These are phyloP conservation scores for Cladophialophora psammophila DNA, from an alignment of 2,329 filamentous ascomycete species.

Conservation along the genomic window DNA sequence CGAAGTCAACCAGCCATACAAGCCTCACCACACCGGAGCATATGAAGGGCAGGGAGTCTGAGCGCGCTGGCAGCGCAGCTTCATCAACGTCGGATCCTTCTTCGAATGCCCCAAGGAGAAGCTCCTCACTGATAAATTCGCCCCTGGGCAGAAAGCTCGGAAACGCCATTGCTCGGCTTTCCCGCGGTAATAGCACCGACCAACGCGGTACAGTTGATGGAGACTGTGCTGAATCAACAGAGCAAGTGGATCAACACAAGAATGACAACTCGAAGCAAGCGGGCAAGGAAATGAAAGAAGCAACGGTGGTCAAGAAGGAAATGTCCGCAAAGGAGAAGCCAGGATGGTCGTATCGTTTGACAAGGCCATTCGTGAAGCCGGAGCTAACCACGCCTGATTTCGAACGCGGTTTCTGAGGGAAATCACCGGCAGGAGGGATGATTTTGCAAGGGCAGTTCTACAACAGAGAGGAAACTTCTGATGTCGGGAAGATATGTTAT, in stretches of 20 bases:
- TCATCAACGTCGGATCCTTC: constrained; percentile 8
- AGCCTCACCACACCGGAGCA: constrained; percentile 13
- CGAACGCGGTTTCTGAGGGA: constrained; percentile 31
- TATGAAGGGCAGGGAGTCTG: neutral
- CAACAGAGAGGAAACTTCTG: neutral
- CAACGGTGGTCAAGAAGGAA: neutral
- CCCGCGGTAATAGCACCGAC: constrained; percentile 13
- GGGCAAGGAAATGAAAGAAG: constrained; percentile 5
- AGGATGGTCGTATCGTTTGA: constrained; percentile 34
- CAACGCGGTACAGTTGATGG: constrained; percentile 7
- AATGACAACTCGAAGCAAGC: neutral
- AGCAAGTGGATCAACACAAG: neutral
- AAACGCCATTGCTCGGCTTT: constrained; percentile 25
- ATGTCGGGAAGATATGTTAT: neutral
- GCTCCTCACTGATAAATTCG: constrained; percentile 21
- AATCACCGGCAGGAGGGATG: neutral
- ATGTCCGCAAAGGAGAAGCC: constrained; percentile 23
- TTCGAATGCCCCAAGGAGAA: constrained; percentile 28
- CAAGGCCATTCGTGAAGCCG: constrained; percentile 35
- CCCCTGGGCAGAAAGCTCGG: constrained; percentile 27
- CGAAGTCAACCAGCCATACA: neutral
- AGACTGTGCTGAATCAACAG: neutral
- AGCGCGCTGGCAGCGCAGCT: neutral
- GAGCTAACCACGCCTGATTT: constrained; percentile 37
- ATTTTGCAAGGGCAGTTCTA: neutral